Evolutionary conservation across 345 rosid genomes (phyloP).

Genomic region (Microthlaspi erraticum): DNA sequence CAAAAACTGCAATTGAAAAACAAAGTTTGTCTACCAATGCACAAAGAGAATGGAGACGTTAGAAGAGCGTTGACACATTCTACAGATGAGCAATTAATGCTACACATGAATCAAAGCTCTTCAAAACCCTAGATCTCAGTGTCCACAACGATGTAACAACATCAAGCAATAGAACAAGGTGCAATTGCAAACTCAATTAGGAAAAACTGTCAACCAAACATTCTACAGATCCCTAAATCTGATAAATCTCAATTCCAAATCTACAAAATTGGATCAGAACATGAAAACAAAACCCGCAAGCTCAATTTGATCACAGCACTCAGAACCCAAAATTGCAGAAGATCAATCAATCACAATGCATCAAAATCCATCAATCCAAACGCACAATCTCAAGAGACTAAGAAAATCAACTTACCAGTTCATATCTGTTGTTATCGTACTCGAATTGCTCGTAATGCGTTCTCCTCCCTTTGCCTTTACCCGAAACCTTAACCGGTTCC

Average conservation of each 20-base stretch:
- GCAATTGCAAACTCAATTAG: not conserved
- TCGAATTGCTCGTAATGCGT: constrained; percentile 71
- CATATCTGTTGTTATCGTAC: constrained; percentile 72
- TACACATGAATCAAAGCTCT: constrained; percentile 12
- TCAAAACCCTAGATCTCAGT: not conserved
- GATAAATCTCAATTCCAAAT: not conserved
- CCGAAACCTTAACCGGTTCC: constrained; percentile 59
- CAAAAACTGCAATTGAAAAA: not conserved
- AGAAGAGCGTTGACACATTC: not conserved
- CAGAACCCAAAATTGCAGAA: not conserved
- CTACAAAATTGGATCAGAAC: constrained; percentile 2
- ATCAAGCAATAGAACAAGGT: constrained; percentile 14
- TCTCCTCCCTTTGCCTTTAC: constrained; percentile 75
- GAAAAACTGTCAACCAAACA: not conserved
- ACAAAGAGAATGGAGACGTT: not conserved
- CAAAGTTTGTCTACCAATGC: no score
- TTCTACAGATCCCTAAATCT: not conserved
- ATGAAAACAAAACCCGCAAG: not conserved
- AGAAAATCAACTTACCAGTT: constrained; percentile 60
- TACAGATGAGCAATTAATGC: not conserved
- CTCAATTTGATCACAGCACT: not conserved
- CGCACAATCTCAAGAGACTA: not conserved
- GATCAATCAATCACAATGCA: not conserved
- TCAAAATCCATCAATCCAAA: not conserved
- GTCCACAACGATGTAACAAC: not conserved